A percentile compares a stretch with the other conserved stretches of the same genome.
These are phyloP conservation scores for Sechiopsis laciniata DNA, from an alignment of 306 rosid genomes.

Conservation along the genomic window DNA sequence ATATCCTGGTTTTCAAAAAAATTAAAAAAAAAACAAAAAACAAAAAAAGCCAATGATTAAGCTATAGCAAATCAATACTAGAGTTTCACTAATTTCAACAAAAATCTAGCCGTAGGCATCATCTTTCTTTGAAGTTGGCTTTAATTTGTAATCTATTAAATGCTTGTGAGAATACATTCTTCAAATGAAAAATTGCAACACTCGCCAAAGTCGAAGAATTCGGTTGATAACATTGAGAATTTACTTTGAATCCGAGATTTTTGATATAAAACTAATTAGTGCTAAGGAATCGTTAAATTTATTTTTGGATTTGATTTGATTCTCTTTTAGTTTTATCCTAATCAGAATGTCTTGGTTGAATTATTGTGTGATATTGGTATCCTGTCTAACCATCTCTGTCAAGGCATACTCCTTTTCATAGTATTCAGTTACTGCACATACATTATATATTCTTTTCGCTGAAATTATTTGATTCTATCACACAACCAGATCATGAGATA, in stretches of 20 bases:
- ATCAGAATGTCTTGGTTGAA: neutral
- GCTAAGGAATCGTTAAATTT: neutral
- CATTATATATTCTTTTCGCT: neutral
- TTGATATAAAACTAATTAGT: neutral
- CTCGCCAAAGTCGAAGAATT: too few species aligned
- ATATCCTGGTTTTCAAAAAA: too few species aligned
- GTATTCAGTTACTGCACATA: neutral
- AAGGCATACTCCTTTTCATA: neutral
- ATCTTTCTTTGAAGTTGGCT: too few species aligned
- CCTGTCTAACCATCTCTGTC: neutral
- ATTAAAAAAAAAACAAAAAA: too few species aligned
- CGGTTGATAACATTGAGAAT: too few species aligned
- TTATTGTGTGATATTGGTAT: neutral
- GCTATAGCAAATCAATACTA: too few species aligned
- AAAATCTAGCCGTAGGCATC: too few species aligned
- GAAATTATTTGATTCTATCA: slow-evolving; percentile 10
- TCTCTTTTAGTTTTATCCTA: neutral
- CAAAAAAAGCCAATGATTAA: too few species aligned
- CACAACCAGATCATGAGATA: slow-evolving; percentile 57
- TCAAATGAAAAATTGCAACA: too few species aligned
- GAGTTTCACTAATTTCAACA: too few species aligned
- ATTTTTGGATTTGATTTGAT: neutral
- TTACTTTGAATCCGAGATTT: neutral
- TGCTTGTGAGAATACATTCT: too few species aligned
- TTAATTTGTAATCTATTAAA: too few species aligned